Percentiles rank a stretch among this genome's conserved stretches.
These are phyloP conservation scores for Cyclotella kingstonii DNA, from an alignment of 108 stramenopile genomes.

Conservation along the genomic window DNA sequence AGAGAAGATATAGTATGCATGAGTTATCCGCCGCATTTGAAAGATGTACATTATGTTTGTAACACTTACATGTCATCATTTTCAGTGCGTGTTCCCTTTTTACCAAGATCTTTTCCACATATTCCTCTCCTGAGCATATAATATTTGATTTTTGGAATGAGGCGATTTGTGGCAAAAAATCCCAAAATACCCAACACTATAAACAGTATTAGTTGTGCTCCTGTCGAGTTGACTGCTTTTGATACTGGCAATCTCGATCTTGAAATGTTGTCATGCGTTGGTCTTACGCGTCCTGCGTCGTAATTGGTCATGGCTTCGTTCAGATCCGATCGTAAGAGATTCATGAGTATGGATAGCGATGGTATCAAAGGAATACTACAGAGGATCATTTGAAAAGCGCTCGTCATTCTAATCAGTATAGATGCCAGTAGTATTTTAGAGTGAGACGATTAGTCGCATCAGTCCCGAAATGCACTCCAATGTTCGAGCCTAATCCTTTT, in stretches of 20 bases:
- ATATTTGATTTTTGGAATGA: conserved; percentile 35
- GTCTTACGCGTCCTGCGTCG: not conserved
- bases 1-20: no score
- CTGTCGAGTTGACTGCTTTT: conserved; percentile 11
- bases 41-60: no score
- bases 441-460: not conserved
- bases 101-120: conserved; percentile 84
- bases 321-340: not conserved
- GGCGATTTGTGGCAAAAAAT: conserved; percentile 30
- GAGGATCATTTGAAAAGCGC: not conserved
- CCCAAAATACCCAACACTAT: conserved; percentile 29
- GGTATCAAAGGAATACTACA: not conserved
- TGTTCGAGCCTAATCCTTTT: no score
- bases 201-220: conserved; percentile 36
- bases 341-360: not conserved
- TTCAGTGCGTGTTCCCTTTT: conserved; percentile 74
- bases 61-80: conserved; percentile 49
- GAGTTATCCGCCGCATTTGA: no score
- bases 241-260: no score
- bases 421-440: not conserved
- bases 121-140: conserved; percentile 82
- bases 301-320: not conserved
- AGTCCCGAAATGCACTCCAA: no score
- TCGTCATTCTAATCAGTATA: not conserved
- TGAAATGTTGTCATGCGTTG: not conserved